Conservation (phyloP, 495 filamentous ascomycete genomes). For the Pseudoneurospora amorphoporcata region DNA sequence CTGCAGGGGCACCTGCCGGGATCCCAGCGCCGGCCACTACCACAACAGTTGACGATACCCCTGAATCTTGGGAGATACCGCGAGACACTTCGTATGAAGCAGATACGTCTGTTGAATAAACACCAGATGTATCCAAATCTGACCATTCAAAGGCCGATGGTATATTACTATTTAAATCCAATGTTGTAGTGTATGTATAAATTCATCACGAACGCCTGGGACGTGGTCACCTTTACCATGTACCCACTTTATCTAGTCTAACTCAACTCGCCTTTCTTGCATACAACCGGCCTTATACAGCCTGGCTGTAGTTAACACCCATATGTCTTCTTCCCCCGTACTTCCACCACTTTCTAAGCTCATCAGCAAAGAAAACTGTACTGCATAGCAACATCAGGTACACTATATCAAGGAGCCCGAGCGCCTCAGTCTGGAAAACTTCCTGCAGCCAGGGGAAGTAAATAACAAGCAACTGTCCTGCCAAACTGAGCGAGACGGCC, state of each 20-base stretch:
- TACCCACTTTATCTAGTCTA: not conserved
- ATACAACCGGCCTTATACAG: constrained; percentile 25
- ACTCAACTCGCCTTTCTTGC: not conserved
- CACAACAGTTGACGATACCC: not conserved
- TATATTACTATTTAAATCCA: not conserved
- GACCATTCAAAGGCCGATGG: not conserved
- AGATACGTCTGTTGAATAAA: not conserved
- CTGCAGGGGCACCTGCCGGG: not conserved
- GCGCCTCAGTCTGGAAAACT: constrained; percentile 89
- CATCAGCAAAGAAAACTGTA: constrained; percentile 89
- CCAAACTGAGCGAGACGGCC: constrained; percentile 72
- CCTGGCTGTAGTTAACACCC: constrained; percentile 37
- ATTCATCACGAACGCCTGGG: not conserved
- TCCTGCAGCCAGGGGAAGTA: constrained; percentile 89
- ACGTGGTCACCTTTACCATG: not conserved
- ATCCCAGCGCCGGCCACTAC: not conserved
- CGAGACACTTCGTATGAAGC: not conserved
- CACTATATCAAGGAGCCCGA: constrained; percentile 61
- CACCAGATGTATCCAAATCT: not conserved
- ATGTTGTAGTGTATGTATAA: not conserved
- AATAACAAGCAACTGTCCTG: constrained; percentile 81
- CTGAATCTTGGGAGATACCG: not conserved
- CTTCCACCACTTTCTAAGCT: constrained; percentile 67
- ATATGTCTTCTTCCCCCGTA: constrained; percentile 34
- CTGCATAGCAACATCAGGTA: constrained; percentile 65